These are phyloP conservation scores for Lactarius trivialis DNA, from an alignment of 768 basidiomycete species.

Conservation along the genomic window DNA sequence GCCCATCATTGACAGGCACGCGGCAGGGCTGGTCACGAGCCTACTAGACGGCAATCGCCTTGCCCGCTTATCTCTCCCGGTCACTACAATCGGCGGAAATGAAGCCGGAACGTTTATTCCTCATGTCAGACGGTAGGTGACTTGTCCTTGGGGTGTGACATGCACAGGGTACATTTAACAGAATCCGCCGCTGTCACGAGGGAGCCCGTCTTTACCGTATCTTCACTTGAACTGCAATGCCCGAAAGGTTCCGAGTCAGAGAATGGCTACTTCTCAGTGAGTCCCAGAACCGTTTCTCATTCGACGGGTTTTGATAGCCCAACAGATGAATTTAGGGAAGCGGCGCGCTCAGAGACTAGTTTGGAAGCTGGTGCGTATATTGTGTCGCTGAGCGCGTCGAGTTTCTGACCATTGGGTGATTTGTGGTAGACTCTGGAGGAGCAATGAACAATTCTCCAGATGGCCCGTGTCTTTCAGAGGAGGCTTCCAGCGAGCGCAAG, in stretches of 20 bases:
- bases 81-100: background rate
- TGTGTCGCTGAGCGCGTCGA: background rate
- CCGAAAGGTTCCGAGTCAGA: no score
- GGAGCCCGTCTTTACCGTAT: background rate
- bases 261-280: no score
- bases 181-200: background rate
- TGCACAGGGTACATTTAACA: background rate
- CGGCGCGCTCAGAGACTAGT: no score
- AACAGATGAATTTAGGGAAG: no score
- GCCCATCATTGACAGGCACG: no score
- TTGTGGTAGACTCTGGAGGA: background rate
- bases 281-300: no score
- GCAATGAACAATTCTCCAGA: background rate
- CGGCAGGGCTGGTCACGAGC: no score
- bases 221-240: background rate
- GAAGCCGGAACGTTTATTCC: background rate
- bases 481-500: background rate
- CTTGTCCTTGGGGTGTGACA: background rate
- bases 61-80: no score
- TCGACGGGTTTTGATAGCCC: no score
- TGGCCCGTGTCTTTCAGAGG: background rate
- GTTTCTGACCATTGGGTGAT: background rate
- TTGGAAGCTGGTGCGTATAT: background rate
- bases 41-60: no score
- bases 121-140: background rate